These are phyloP conservation scores for Schizopora paradoxa DNA, from an alignment of 1,284 basidiomycete species.

Conservation along the genomic window DNA sequence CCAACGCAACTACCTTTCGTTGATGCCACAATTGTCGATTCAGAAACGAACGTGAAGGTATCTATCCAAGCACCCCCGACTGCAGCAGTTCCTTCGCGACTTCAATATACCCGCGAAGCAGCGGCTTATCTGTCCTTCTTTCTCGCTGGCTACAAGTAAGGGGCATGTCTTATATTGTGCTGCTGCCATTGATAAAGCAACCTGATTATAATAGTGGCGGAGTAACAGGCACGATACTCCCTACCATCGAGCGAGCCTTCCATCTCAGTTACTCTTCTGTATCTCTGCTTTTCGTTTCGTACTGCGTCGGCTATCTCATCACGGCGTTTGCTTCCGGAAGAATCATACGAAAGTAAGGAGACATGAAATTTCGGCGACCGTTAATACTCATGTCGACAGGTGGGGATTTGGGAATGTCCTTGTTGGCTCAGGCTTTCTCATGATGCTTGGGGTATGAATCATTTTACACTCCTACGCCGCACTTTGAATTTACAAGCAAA, in stretches of 20 bases:
- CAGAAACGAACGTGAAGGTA: too few relatives aligned
- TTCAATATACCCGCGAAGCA: conserved; percentile 4
- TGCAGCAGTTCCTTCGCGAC: background rate
- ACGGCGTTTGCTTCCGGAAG: conserved; percentile 25
- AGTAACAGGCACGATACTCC: conserved; percentile 28
- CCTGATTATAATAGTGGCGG: conserved; percentile 23
- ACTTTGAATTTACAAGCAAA: background rate
- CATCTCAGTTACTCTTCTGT: conserved; percentile 27
- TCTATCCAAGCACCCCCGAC: too few relatives aligned
- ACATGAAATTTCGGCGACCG: background rate
- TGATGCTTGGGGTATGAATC: conserved; percentile 28
- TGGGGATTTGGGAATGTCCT: conserved; percentile 27
- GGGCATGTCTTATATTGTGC: background rate
- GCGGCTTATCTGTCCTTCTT: conserved; percentile 19
- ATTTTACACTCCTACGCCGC: background rate
- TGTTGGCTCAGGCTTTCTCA: conserved; percentile 24
- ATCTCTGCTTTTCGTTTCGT: conserved; percentile 27
- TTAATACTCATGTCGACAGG: background rate
- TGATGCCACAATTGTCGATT: too few relatives aligned
- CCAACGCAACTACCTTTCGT: too few relatives aligned
- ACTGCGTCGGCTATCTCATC: conserved; percentile 27
- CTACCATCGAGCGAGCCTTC: conserved; percentile 27
- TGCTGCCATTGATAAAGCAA: background rate
- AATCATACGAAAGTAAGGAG: conserved; percentile 22
- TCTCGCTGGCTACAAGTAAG: conserved; percentile 29